A percentile compares a stretch with the other conserved stretches of the same genome.
These are phyloP conservation scores for Penicillium olsonii DNA, from an alignment of 2,329 filamentous ascomycete species.

Conservation along the genomic window DNA sequence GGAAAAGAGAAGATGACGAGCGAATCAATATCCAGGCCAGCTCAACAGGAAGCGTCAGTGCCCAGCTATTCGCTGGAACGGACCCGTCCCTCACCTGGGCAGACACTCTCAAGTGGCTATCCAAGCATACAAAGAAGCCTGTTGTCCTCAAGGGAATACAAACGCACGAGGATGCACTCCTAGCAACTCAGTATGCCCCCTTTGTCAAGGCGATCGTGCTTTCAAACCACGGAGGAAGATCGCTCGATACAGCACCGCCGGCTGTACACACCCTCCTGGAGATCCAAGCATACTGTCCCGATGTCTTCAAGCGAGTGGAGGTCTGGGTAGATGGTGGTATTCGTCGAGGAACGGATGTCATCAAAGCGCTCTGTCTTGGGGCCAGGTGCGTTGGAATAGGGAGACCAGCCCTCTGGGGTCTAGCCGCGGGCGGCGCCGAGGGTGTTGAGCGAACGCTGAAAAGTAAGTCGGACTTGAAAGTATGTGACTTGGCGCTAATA, in stretches of 20 bases:
- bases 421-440: slow-evolving; percentile 57
- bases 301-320: slow-evolving; percentile 48
- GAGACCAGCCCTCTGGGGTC: slow-evolving; percentile 71
- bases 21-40: neutral
- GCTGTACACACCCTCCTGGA: slow-evolving; percentile 72
- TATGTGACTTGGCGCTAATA: neutral
- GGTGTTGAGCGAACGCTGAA: slow-evolving; percentile 67
- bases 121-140: slow-evolving; percentile 76
- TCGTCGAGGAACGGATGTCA: slow-evolving; percentile 79
- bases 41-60: slow-evolving; percentile 67
- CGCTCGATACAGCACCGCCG: slow-evolving; percentile 74
- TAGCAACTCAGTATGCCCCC: slow-evolving; percentile 70
- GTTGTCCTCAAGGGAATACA: slow-evolving; percentile 95
- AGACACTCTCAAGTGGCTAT: slow-evolving; percentile 78
- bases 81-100: slow-evolving; percentile 85
- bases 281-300: slow-evolving; percentile 71
- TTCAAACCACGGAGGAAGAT: neutral
- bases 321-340: slow-evolving; percentile 74
- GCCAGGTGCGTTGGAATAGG: slow-evolving; percentile 81
- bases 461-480: slow-evolving; percentile 23
- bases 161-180: slow-evolving; percentile 87
- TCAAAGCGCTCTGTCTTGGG: slow-evolving; percentile 83
- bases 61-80: slow-evolving; percentile 83
- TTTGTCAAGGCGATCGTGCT: slow-evolving; percentile 70
- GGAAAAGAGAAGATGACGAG: slow-evolving; percentile 5